Evolutionary conservation across 75 land plant genomes (phyloP), one percentile per base, ranked within the genome.

Genomic region (Pinus albicaulis): DNA sequence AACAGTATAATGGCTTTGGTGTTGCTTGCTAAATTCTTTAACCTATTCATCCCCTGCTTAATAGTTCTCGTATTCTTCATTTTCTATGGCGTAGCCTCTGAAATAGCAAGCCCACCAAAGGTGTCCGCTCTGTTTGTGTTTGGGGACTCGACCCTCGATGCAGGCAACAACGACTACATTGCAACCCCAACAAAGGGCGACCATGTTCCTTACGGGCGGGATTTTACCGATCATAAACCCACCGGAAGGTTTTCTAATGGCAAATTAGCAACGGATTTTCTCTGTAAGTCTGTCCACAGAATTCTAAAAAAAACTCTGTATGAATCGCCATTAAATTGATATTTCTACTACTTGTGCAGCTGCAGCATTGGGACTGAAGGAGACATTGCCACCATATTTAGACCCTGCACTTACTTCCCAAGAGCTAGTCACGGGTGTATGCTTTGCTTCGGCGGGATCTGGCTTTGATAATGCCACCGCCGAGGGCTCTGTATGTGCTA

Each of bases 361-460:
- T 48, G 78, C 82, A 57, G 85, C 78, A 24, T 80, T 88, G 68
- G 83, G 87, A 44, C 12, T 88, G 73, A 83, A 80, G 76, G 74
- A 75, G 31, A 69, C 80, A 34, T 55, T 88, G 15, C 90, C 90
- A 8, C 81, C 90, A 0, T 88, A 85, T 48, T 80, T 88, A 38
- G 87, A 88, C 78, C 87, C 85, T 0, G 23, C 65, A 2, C 79
- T 78, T 59, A 23, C 53, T 58, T 82, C 85, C 36, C 28, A 38
- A 57, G 83, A 88, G 38, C 83, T 88, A 26, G 74, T 82, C 25
- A 73, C 77, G 22, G 90, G 87, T 25, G 90, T 88, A 24, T 80
- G 87, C 79, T 88, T 88, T 76, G 89, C 89, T 57, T 87, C 89
- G 1, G 89, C 89, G 12, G 83, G 84, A 62, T 84, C 89, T 24